Percentiles rank a stretch among this genome's conserved stretches.
phyloP scores from a whole-genome alignment of 2,329 filamentous ascomycete genomes.

The Apiospora malaysiana region DNA sequence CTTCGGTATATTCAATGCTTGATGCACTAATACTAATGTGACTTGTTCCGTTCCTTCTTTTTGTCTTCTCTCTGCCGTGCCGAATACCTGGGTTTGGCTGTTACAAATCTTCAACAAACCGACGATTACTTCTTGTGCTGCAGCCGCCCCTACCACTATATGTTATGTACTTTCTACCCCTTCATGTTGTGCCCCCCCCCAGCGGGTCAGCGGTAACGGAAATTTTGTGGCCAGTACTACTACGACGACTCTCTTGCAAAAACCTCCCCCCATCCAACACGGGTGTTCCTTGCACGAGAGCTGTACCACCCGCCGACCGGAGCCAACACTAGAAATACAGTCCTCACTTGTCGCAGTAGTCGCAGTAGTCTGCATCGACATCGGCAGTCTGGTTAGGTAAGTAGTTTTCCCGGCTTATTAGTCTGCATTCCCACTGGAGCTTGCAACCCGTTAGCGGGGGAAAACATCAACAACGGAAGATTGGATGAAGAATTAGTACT shows the following conservation, averaged over 20 bases:
- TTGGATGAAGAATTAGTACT: background rate
- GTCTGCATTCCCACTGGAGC: conserved; percentile 1
- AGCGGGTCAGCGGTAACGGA: conserved; percentile 20
- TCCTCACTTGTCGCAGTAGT: background rate
- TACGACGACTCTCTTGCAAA: background rate
- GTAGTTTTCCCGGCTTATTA: background rate
- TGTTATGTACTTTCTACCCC: background rate
- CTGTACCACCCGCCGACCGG: background rate
- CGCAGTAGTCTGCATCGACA: background rate
- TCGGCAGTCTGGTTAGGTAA: background rate
- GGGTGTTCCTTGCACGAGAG: conserved; percentile 10
- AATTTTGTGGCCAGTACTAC: conserved; percentile 19
- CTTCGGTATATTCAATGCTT: background rate
- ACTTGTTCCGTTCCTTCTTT: background rate
- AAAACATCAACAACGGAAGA: background rate
- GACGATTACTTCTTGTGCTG: background rate
- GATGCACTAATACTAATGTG: background rate
- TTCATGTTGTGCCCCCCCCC: background rate
- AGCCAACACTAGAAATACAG: background rate
- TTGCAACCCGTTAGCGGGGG: conserved; percentile 3
- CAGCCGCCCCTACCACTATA: background rate
- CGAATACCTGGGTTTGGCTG: background rate
- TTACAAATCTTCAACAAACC: background rate
- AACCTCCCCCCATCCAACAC: background rate
- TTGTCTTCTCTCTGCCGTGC: background rate